Conservation (phyloP, 306 rosid genomes). For the Pyrus betulifolia region DNA sequence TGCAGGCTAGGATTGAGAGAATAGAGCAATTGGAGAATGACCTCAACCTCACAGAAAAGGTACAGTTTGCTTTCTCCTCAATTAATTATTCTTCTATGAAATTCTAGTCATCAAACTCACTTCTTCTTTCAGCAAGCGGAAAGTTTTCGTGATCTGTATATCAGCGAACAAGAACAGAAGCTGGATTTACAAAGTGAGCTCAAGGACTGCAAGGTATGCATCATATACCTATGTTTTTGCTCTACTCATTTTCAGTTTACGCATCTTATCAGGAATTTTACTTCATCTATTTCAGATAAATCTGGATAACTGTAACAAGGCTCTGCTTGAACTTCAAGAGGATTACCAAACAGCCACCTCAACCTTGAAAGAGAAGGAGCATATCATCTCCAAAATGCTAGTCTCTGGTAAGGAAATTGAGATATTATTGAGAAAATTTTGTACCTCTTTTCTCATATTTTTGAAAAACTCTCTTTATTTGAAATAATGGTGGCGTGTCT, state of each 20-base stretch:
- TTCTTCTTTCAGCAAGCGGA: slow-evolving; percentile 64
- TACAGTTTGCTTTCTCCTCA: slow-evolving; percentile 15
- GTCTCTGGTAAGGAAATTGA: slow-evolving; percentile 50
- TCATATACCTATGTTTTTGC: background rate
- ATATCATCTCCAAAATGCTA: slow-evolving; percentile 56
- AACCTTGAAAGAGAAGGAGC: slow-evolving; percentile 67
- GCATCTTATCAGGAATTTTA: background rate
- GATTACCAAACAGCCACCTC: slow-evolving; percentile 43
- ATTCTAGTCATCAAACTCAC: background rate
- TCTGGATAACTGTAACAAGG: slow-evolving; percentile 46
- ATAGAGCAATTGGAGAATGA: slow-evolving; percentile 84
- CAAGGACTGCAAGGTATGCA: slow-evolving; percentile 62
- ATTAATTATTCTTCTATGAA: background rate
- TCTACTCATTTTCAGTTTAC: background rate
- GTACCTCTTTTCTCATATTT: background rate
- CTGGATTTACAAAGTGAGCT: slow-evolving; percentile 63
- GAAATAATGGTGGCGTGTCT: background rate
- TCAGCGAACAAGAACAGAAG: slow-evolving; percentile 71
- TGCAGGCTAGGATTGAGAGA: slow-evolving; percentile 70
- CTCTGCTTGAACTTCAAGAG: slow-evolving; percentile 66
- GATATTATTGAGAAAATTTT: background rate
- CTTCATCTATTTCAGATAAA: slow-evolving; percentile 32
- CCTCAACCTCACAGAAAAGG: slow-evolving; percentile 57
- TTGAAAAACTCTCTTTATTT: background rate
- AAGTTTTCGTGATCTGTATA: slow-evolving; percentile 61